A percentile compares a stretch with the other conserved stretches of the same genome.
Evolutionary conservation across 257 asterid genomes (phyloP).

Genomic region (Nicotiana sylvestris): DNA sequence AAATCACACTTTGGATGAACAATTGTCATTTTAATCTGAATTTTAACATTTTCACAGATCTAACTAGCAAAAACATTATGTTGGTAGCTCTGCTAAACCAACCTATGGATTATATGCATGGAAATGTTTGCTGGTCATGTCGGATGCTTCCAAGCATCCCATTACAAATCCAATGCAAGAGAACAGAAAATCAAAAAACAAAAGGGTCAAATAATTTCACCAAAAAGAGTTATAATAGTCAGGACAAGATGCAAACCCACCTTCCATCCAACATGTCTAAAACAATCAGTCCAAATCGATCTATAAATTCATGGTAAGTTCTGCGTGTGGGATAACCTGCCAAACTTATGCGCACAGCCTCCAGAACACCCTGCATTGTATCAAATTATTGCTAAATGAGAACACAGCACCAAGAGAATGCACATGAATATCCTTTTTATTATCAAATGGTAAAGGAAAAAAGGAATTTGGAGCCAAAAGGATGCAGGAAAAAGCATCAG

Average conservation of each 20-base stretch:
- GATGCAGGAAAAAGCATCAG: background rate
- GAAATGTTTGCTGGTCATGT: background rate
- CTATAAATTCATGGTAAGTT: constrained; percentile 89
- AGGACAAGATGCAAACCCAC: constrained; percentile 38
- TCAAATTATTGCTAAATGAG: constrained; percentile 13
- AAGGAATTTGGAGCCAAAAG: background rate
- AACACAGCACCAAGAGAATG: background rate
- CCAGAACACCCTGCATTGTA: constrained; percentile 85
- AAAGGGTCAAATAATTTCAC: background rate
- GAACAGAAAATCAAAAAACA: background rate
- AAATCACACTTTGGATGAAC: background rate
- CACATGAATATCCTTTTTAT: background rate
- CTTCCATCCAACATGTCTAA: constrained; percentile 70
- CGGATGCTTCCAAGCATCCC: background rate
- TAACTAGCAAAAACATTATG: background rate
- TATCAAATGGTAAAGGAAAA: constrained; percentile 6
- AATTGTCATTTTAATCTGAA: background rate
- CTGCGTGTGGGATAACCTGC: constrained; percentile 99
- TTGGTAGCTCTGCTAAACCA: background rate
- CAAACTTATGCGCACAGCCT: constrained; percentile 98
- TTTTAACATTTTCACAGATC: background rate
- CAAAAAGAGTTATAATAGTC: background rate
- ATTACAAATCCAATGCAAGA: background rate
- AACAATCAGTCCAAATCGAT: constrained; percentile 88
- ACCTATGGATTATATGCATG: background rate